A percentile compares a stretch with the other conserved stretches of the same genome.
Evolutionary conservation across 352 stramenopile genomes (phyloP).

Genomic region (Pythium catenulatum): DNA sequence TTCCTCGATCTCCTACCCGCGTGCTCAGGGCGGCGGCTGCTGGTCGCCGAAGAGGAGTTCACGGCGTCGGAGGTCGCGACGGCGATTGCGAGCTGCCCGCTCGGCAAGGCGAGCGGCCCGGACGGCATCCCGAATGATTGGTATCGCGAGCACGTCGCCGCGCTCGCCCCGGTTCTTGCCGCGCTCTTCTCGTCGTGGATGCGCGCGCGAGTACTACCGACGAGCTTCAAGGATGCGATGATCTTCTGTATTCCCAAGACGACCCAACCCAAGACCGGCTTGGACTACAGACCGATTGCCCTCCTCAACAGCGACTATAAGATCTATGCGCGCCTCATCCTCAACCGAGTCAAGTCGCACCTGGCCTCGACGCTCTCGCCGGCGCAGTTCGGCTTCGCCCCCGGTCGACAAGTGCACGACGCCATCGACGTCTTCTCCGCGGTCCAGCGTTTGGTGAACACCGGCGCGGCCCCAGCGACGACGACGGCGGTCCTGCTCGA

Average conservation of each 20-base stretch:
- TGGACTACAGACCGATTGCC: background rate
- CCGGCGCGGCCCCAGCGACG: background rate
- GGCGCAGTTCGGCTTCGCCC: background rate
- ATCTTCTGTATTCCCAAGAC: background rate
- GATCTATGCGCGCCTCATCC: background rate
- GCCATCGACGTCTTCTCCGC: background rate
- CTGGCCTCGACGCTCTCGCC: background rate
- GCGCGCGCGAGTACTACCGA: background rate
- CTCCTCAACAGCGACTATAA: background rate
- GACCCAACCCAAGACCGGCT: background rate
- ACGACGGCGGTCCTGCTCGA: background rate
- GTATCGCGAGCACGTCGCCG: background rate
- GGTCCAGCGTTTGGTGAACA: background rate
- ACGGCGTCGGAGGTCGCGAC: background rate
- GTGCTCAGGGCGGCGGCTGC: no score
- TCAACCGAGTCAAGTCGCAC: background rate
- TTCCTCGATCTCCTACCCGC: no score
- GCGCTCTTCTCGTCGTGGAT: background rate
- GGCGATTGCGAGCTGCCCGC: background rate
- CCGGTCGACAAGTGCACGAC: background rate
- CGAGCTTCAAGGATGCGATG: background rate
- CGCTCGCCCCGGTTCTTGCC: background rate
- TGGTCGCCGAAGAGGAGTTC: background rate
- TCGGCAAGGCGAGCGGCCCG: conserved; percentile 9
- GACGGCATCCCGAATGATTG: conserved; percentile 36